Percentiles rank a stretch among this genome's conserved stretches.
Conservation (phyloP, 1,284 basidiomycete species). For the Apiotrichum gamsii region DNA sequence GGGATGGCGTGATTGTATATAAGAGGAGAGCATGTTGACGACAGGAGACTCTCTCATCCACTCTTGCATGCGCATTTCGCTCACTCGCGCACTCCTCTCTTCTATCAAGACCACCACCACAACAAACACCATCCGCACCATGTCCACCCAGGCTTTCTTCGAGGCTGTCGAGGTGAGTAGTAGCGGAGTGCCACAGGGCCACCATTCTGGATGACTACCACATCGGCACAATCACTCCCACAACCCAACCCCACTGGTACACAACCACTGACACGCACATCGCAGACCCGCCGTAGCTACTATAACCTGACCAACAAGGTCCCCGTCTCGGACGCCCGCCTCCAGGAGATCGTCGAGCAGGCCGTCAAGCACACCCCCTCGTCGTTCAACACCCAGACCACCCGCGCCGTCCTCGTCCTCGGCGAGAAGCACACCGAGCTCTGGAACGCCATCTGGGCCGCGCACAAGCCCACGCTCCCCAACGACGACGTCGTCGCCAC, state of each 20-base stretch:
- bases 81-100: background rate
- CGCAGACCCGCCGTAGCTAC: slow-evolving; percentile 46
- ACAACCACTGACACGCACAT: background rate
- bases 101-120: background rate
- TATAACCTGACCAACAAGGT: slow-evolving; percentile 47
- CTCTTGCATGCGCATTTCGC: background rate
- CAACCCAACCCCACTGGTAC: too few species aligned
- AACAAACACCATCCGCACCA: background rate
- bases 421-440: slow-evolving; percentile 47
- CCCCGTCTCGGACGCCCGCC: slow-evolving; percentile 41
- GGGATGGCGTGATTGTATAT: too few species aligned
- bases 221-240: too few species aligned
- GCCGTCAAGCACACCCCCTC: slow-evolving; percentile 49
- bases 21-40: too few species aligned
- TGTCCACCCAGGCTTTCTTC: slow-evolving; percentile 27
- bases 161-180: slow-evolving; percentile 38
- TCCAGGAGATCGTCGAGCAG: slow-evolving; percentile 46
- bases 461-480: slow-evolving; percentile 10
- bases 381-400: slow-evolving; percentile 50
- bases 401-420: slow-evolving; percentile 48
- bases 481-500: slow-evolving; percentile 6
- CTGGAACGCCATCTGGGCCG: slow-evolving; percentile 44
- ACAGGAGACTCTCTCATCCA: too few species aligned
- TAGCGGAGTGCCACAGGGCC: too few species aligned
- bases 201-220: too few species aligned